Base-by-base conservation (phyloP, 441 rosid species). In the Erodium trifolium region DNA sequence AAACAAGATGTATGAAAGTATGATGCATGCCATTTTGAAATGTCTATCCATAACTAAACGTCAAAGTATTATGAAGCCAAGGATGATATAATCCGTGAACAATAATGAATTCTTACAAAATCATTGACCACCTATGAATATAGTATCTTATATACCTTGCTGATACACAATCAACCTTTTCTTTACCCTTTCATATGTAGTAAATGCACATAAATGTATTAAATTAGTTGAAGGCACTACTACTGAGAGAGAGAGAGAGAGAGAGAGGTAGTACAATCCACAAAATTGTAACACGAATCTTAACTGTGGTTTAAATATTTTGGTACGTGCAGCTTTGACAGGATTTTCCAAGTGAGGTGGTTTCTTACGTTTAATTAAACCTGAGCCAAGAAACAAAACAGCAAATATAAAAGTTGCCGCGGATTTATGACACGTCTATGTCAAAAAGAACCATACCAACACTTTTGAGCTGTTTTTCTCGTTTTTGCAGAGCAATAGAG, bases 311-410 rank as follows among this genome's bases (percentile, higher is more conserved):
- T 78, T 83, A 55, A 83, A 83, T 14, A 75, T 70, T 79, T 79
- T 82, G 67, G 72, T 63, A 34, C 68, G 76, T 29, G 81, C 71
- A 68, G 82, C 73, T 75, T 77, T 83, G 67, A 74, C 83, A 71
- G 80, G 82, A 71, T 76, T 77, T 74, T 85, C 89, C 55, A 73
- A 34, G 67, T 71, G 80, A 45, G 79, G 67, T 14, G 76, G 78
- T 78, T 81, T 87, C 81, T 85, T 87, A 63, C 89, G 87, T 80
- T 87, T 85, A 27, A 82, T 83, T 73, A 81, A 66, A 70, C 88
- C 92, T 85, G 78, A 65, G 66, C 49, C 63, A 68, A 71, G 39
- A 69, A 65, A 18, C 19, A 72, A 75, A 74, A 69, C 68, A 64
- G 47, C 69, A 71, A 63, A n/a, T 41, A 29, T 11, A 19, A 31